Percentiles rank a stretch among this genome's conserved stretches.
Conservation (phyloP, 148 eudicot species). For the Rhododendron ovatum region DNA sequence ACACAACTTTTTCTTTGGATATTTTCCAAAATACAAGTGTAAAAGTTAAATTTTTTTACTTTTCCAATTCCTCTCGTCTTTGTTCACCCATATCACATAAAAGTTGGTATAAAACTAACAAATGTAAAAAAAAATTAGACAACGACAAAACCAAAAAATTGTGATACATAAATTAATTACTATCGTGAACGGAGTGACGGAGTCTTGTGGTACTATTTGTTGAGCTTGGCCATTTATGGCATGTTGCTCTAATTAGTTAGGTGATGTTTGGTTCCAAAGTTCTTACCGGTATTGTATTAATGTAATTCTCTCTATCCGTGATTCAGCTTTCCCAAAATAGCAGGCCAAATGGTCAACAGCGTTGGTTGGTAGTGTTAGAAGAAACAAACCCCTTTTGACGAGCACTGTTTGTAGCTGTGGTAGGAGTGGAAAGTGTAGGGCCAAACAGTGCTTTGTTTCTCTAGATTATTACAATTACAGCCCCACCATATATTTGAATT, state of each 20-base stretch:
- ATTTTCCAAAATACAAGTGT: no score
- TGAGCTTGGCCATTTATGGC: background rate
- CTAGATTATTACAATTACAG: background rate
- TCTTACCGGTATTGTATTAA: background rate
- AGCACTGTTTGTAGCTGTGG: background rate
- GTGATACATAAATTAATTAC: no score
- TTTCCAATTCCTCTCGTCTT: no score
- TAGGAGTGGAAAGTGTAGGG: background rate
- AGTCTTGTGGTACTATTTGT: no score
- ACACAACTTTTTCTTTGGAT: no score
- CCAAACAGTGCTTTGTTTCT: background rate
- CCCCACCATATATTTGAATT: background rate
- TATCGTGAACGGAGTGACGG: no score
- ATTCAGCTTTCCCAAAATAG: background rate
- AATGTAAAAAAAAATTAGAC: no score
- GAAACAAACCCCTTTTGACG: background rate
- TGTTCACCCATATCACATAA: no score
- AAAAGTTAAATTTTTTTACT: no score
- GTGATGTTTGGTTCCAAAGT: background rate
- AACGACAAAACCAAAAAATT: no score
- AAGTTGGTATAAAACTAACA: no score
- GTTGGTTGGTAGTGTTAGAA: background rate
- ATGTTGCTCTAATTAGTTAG: background rate
- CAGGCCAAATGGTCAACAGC: background rate
- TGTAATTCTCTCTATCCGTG: background rate